phyloP scores from a whole-genome alignment of 1,284 basidiomycete species.

The Leccinum huronense region DNA sequence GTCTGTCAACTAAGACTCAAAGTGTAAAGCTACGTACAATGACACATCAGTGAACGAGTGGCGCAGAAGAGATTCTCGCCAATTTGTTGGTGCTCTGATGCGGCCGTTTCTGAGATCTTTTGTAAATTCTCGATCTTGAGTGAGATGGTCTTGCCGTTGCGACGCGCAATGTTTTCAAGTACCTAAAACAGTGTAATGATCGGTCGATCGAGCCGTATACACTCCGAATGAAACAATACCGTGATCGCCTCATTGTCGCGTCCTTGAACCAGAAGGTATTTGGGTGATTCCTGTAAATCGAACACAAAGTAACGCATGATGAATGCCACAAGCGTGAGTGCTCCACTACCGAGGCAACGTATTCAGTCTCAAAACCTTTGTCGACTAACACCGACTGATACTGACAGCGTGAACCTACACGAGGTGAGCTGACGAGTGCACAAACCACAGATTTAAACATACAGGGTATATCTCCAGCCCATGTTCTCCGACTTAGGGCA shows the following conservation, averaged over 20 bases:
- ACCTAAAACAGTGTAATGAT: conserved; percentile 31
- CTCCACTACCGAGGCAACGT: conserved; percentile 35
- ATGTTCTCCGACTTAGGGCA: conserved; percentile 50
- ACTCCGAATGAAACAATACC: conserved; percentile 27
- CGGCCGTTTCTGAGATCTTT: conserved; percentile 30
- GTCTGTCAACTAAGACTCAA: background rate
- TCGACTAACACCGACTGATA: conserved; percentile 7
- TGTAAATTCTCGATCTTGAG: conserved; percentile 47
- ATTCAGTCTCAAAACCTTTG: conserved; percentile 6
- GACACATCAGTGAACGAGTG: conserved; percentile 42
- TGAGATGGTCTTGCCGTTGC: conserved; percentile 47
- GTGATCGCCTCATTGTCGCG: conserved; percentile 55
- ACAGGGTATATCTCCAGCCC: conserved; percentile 66
- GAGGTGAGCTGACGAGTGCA: conserved; percentile 3
- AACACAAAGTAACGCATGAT: conserved; percentile 46
- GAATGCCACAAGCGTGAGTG: conserved; percentile 47
- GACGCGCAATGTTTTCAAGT: conserved; percentile 49
- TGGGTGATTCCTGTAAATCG: conserved; percentile 55
- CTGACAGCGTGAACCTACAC: conserved; percentile 42
- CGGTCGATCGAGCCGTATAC: background rate
- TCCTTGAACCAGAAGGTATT: conserved; percentile 56
- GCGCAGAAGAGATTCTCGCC: conserved; percentile 36
- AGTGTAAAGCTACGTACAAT: conserved; percentile 29
- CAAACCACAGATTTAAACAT: conserved; percentile 13
- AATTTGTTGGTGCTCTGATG: conserved; percentile 22